Evolutionary conservation across 2,329 filamentous ascomycete genomes (phyloP).

Genomic region (Monilinia vaccinii-corymbosi): DNA sequence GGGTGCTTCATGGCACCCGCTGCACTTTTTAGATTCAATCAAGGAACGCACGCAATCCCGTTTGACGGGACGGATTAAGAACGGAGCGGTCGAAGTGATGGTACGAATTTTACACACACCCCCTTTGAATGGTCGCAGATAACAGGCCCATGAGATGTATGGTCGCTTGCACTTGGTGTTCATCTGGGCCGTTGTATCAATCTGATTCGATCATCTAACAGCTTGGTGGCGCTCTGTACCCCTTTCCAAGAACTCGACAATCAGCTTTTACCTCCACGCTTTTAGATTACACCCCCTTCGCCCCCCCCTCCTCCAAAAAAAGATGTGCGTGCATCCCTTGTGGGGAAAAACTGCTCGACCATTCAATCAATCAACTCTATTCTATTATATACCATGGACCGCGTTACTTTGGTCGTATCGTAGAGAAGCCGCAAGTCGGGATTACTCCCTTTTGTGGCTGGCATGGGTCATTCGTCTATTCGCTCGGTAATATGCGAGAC

Average conservation of each 20-base stretch:
- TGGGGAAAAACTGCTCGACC: neutral
- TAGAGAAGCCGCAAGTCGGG: neutral
- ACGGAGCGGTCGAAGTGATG: neutral
- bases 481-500: neutral
- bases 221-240: neutral
- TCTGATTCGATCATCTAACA: neutral
- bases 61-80: neutral
- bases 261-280: neutral
- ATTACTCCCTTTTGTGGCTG: neutral
- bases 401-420: neutral
- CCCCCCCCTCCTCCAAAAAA: neutral
- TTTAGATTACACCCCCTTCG: neutral
- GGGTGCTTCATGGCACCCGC: neutral
- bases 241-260: neutral
- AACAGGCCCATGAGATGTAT: neutral
- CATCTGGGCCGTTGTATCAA: neutral
- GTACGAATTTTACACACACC: neutral
- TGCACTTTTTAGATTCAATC: neutral
- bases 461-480: neutral
- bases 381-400: neutral
- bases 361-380: neutral
- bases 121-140: neutral
- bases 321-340: neutral
- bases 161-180: neutral
- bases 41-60: neutral